Conservation (phyloP, 257 asterid genomes). For the Penstemon newberryi region DNA sequence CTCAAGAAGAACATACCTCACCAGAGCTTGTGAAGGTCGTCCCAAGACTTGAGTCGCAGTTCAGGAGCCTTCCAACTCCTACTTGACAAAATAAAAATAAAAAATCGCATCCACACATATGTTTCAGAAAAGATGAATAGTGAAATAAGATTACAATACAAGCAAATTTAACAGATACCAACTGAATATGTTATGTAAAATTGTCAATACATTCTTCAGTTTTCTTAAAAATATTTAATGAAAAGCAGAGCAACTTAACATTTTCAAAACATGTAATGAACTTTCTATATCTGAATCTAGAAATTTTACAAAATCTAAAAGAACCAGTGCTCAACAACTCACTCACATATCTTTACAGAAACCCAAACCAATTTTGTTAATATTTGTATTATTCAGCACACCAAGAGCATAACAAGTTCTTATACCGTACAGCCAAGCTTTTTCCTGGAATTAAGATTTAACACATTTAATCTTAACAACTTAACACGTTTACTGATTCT, state of each 20-base stretch:
- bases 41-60: slow-evolving; percentile 97
- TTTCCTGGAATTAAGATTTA: too few species aligned
- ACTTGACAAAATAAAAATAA: slow-evolving; percentile 37
- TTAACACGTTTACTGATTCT: background rate
- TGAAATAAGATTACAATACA: background rate
- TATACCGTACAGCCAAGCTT: background rate
- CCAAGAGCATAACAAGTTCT: background rate
- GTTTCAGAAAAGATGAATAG: background rate
- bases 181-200: background rate
- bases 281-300: background rate
- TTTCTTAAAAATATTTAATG: background rate
- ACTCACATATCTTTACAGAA: background rate
- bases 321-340: background rate
- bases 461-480: background rate
- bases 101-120: background rate
- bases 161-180: background rate
- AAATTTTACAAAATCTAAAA: too few species aligned
- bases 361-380: background rate
- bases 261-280: background rate
- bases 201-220: background rate
- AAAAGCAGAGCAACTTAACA: background rate
- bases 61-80: slow-evolving; percentile 96
- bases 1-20: slow-evolving; percentile 62
- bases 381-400: background rate
- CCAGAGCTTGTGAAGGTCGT: slow-evolving; percentile 94